Percentiles rank a stretch among this genome's conserved stretches.
phyloP scores from a whole-genome alignment of 202 grass and related monocot species.

The Panicum virgatum region DNA sequence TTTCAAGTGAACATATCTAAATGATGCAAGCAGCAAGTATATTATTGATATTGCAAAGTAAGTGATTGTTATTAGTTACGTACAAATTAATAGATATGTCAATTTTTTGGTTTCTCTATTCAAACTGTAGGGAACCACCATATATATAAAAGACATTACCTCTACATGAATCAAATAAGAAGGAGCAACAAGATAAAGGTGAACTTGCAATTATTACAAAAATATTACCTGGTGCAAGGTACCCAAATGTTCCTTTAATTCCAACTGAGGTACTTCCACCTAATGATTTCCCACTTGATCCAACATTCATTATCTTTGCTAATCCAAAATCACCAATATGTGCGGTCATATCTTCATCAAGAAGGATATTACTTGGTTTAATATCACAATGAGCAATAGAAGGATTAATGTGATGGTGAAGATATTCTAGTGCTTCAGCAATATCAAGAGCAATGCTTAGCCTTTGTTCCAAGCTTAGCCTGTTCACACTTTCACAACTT shows the following conservation, averaged over 20 bases:
- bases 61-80: too few species aligned
- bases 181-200: not conserved
- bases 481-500: not conserved
- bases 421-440: slow-evolving; percentile 42
- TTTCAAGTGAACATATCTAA: not conserved
- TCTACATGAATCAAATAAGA: too few species aligned
- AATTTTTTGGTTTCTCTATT: too few species aligned
- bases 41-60: not conserved
- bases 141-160: not conserved
- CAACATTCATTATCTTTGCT: slow-evolving; percentile 25
- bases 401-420: slow-evolving; percentile 23
- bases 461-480: not conserved
- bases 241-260: not conserved
- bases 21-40: too few species aligned
- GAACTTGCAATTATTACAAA: not conserved
- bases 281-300: not conserved
- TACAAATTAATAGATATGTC: not conserved
- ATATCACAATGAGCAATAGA: slow-evolving; percentile 36
- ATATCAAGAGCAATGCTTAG: slow-evolving; percentile 35
- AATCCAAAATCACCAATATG: slow-evolving; percentile 33
- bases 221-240: not conserved
- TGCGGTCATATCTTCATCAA: slow-evolving; percentile 25
- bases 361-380: slow-evolving; percentile 41
- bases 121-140: not conserved
- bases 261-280: slow-evolving; percentile 4